These are phyloP conservation scores for Chalciporus piperatus DNA, from an alignment of 768 basidiomycete genomes.

Conservation along the genomic window DNA sequence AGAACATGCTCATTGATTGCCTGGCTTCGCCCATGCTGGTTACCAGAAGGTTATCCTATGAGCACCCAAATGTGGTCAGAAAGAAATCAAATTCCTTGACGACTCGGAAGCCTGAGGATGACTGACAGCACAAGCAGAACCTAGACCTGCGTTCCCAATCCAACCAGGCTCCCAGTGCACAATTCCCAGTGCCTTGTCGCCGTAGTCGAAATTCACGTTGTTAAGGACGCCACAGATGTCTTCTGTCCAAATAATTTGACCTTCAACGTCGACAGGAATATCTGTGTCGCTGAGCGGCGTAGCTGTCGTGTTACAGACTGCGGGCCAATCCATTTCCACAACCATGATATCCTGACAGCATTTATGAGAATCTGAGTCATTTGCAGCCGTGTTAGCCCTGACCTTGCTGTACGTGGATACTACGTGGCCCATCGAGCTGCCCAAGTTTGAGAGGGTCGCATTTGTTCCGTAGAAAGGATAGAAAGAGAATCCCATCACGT, in stretches of 20 bases:
- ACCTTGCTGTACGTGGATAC: slow-evolving; percentile 6
- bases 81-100: background rate
- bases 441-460: slow-evolving; percentile 10
- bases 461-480: slow-evolving; percentile 8
- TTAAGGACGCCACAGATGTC: background rate
- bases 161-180: slow-evolving; percentile 14
- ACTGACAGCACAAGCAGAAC: slow-evolving; percentile 12
- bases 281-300: slow-evolving; percentile 9
- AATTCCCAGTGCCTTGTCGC: slow-evolving; percentile 10
- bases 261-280: background rate
- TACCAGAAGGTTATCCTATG: too few species aligned
- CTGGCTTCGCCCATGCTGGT: too few species aligned
- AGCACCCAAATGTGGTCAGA: too few species aligned
- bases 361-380: too few species aligned
- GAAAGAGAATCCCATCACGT: slow-evolving; percentile 11
- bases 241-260: slow-evolving; percentile 10
- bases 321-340: slow-evolving; percentile 13
- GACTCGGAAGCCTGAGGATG: too few species aligned
- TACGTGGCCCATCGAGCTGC: slow-evolving; percentile 1
- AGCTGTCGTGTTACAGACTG: background rate
- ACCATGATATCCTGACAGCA: slow-evolving; percentile 8
- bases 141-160: slow-evolving; percentile 1
- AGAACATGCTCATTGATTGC: too few species aligned
- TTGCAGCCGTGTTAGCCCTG: too few species aligned
- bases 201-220: background rate